These are phyloP conservation scores for Rhinocladiella similis DNA, from an alignment of 2,329 filamentous ascomycete species.

Conservation along the genomic window DNA sequence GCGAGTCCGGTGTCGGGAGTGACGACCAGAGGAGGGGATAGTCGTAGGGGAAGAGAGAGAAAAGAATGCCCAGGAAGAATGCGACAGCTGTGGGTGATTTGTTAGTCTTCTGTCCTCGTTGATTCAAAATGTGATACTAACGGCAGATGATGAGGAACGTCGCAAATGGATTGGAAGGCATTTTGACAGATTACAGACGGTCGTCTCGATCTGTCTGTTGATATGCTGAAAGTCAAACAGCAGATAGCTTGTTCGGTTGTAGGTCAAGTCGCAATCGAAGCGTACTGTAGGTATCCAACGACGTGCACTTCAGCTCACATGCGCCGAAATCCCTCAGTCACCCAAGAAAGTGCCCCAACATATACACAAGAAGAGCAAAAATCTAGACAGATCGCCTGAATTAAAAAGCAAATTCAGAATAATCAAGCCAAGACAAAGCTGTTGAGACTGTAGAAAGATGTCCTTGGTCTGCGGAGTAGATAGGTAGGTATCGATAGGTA, in stretches of 20 bases:
- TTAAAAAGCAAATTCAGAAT: neutral
- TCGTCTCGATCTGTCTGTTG: neutral
- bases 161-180: conserved; percentile 63
- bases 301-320: too few relatives aligned
- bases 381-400: neutral
- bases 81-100: conserved; percentile 64
- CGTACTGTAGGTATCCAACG: too few relatives aligned
- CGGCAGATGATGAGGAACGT: conserved; percentile 75
- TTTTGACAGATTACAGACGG: conserved; percentile 11
- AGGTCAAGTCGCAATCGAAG: too few relatives aligned
- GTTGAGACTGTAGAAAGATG: too few relatives aligned
- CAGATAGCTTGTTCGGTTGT: neutral
- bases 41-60: conserved; percentile 91
- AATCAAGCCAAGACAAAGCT: neutral
- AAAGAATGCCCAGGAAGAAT: conserved; percentile 98
- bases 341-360: neutral
- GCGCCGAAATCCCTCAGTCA: too few relatives aligned
- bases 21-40: conserved; percentile 51
- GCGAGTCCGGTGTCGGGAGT: conserved; percentile 49
- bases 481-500: too few relatives aligned
- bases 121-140: conserved; percentile 14
- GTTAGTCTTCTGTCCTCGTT: conserved; percentile 11
- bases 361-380: neutral
- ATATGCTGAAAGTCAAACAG: neutral
- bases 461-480: too few relatives aligned